Evolutionary conservation across 2,329 filamentous ascomycete species (phyloP).

Genomic region (Neofusicoccum kwambonambiense): DNA sequence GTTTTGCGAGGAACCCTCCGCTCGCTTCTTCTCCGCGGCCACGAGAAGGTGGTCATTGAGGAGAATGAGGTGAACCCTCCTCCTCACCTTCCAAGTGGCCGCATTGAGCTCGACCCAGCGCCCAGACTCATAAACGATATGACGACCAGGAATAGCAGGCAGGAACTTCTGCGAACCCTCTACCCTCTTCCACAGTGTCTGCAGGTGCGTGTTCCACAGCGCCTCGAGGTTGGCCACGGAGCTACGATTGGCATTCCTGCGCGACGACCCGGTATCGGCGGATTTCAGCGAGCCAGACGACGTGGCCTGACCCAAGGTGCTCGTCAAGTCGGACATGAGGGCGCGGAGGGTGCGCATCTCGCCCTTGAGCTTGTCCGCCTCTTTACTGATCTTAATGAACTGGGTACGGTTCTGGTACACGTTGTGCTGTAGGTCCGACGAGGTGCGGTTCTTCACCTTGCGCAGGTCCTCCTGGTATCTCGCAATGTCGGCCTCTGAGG

Average conservation of each 20-base stretch:
- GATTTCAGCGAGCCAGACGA: conserved; percentile 34
- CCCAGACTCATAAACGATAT: conserved; percentile 89
- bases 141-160: conserved; percentile 84
- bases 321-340: conserved; percentile 84
- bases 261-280: conserved; percentile 40
- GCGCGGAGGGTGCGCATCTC: conserved; percentile 91
- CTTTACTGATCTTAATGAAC: conserved; percentile 99
- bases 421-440: conserved; percentile 85
- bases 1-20: conserved; percentile 58
- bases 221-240: conserved; percentile 76
- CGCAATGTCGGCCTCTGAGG: conserved; percentile 81
- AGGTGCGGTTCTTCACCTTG: conserved; percentile 74
- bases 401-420: conserved; percentile 96
- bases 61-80: conserved; percentile 86
- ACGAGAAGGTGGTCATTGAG: conserved; percentile 93
- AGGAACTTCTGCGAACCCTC: conserved; percentile 97
- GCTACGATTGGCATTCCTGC: conserved; percentile 74
- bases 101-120: conserved; percentile 96
- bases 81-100: conserved; percentile 89
- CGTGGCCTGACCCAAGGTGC: conserved; percentile 47
- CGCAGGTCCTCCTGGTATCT: conserved; percentile 75
- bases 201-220: conserved; percentile 65
- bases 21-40: conserved; percentile 89
- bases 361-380: conserved; percentile 93
- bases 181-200: conserved; percentile 93